These are phyloP conservation scores for Capronia coronata DNA, from an alignment of 2,329 filamentous ascomycete genomes.

Conservation along the genomic window DNA sequence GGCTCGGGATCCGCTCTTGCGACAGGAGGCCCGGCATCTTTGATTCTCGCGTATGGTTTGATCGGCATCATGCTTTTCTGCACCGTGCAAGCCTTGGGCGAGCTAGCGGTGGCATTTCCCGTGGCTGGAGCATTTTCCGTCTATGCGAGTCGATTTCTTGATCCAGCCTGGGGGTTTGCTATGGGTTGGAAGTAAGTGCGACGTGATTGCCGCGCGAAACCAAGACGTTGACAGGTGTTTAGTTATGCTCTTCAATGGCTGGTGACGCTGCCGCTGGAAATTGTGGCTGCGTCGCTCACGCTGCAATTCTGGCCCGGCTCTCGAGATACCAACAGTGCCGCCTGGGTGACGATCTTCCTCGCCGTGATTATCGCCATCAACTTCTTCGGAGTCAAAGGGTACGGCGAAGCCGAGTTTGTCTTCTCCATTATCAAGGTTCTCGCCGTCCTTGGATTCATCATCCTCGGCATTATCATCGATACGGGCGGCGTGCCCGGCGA, in stretches of 20 bases:
- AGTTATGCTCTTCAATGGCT: slow-evolving; percentile 87
- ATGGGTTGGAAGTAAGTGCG: slow-evolving; percentile 81
- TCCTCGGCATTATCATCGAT: slow-evolving; percentile 56
- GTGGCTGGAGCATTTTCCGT: slow-evolving; percentile 86
- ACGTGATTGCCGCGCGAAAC: neutral
- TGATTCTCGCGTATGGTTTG: slow-evolving; percentile 69
- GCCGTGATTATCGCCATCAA: slow-evolving; percentile 72
- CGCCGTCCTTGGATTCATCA: slow-evolving; percentile 78
- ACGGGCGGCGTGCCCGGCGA: slow-evolving; percentile 65
- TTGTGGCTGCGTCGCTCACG: slow-evolving; percentile 79
- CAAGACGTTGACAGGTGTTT: neutral
- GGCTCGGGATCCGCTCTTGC: slow-evolving; percentile 66
- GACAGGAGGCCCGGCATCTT: slow-evolving; percentile 66
- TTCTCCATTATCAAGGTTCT: slow-evolving; percentile 81
- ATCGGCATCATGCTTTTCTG: slow-evolving; percentile 84
- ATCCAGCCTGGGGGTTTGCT: slow-evolving; percentile 60
- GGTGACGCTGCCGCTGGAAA: slow-evolving; percentile 72
- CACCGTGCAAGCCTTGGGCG: slow-evolving; percentile 82
- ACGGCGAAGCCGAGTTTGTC: slow-evolving; percentile 83
- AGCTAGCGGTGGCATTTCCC: slow-evolving; percentile 82
- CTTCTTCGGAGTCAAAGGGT: slow-evolving; percentile 78
- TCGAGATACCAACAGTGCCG: slow-evolving; percentile 55
- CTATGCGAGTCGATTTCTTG: slow-evolving; percentile 90
- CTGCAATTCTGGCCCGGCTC: slow-evolving; percentile 67
- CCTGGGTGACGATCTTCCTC: slow-evolving; percentile 80